Conservation (phyloP, 495 filamentous ascomycete species). For the Aspergillus sparsus region DNA sequence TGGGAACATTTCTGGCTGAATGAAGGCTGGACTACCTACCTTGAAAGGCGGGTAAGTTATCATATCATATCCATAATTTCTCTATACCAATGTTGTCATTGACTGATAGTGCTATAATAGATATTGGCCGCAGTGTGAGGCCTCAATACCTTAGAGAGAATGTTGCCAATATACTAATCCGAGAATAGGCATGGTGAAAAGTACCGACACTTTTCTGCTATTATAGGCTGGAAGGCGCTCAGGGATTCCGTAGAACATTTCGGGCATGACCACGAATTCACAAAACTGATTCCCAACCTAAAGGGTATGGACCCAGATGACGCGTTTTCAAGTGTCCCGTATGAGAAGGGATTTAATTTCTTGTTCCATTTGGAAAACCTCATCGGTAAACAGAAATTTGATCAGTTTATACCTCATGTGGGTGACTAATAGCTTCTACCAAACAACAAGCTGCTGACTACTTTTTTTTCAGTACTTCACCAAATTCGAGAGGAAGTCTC, state of each 20-base stretch:
- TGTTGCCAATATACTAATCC: slow-evolving; percentile 18
- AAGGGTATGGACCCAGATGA: slow-evolving; percentile 94
- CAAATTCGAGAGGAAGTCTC: slow-evolving; percentile 74
- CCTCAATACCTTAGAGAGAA: not conserved
- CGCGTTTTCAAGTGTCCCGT: slow-evolving; percentile 83
- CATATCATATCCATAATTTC: not conserved
- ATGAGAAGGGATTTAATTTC: slow-evolving; percentile 73
- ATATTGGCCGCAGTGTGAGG: slow-evolving; percentile 33
- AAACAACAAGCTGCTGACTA: slow-evolving; percentile 15
- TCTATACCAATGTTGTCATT: not conserved
- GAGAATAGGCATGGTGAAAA: slow-evolving; percentile 67
- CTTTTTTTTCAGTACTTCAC: slow-evolving; percentile 66
- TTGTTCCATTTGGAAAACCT: slow-evolving; percentile 83
- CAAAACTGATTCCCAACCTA: slow-evolving; percentile 81
- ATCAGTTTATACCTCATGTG: slow-evolving; percentile 88
- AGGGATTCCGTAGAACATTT: slow-evolving; percentile 74
- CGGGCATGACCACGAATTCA: slow-evolving; percentile 85
- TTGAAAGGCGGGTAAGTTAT: slow-evolving; percentile 70
- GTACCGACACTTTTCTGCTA: slow-evolving; percentile 88
- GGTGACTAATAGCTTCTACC: slow-evolving; percentile 15
- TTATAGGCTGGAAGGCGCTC: slow-evolving; percentile 67
- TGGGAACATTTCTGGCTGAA: slow-evolving; percentile 99
- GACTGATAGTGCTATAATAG: slow-evolving; percentile 9
- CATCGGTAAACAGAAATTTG: slow-evolving; percentile 81
- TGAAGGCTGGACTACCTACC: slow-evolving; percentile 93